A percentile compares a stretch with the other conserved stretches of the same genome.
Evolutionary conservation across 345 rosid genomes (phyloP).

Genomic region (Camelina hispida): DNA sequence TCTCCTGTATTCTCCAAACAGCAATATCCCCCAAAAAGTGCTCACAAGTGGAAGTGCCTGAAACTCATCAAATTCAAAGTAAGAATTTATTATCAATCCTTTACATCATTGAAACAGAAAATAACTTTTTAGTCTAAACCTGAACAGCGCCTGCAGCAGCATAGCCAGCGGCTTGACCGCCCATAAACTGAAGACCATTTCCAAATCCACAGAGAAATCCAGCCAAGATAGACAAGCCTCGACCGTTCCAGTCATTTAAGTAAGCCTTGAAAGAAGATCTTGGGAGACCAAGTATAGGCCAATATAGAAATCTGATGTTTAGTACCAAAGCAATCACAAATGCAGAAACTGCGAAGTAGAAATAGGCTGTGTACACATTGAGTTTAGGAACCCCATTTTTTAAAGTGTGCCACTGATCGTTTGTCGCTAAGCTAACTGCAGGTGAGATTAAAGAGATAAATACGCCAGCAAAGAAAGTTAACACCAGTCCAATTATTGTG

Average conservation of each 20-base stretch:
- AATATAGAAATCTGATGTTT: slow-evolving; percentile 65
- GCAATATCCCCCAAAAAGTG: slow-evolving; percentile 83
- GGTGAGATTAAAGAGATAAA: slow-evolving; percentile 92
- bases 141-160: slow-evolving; percentile 92
- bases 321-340: slow-evolving; percentile 61
- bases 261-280: slow-evolving; percentile 73
- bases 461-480: slow-evolving; percentile 74
- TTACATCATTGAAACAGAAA: background rate
- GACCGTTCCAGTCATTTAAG: slow-evolving; percentile 72
- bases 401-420: slow-evolving; percentile 83
- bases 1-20: slow-evolving; percentile 84
- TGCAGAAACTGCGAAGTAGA: slow-evolving; percentile 76
- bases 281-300: slow-evolving; percentile 62
- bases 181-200: slow-evolving; percentile 86
- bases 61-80: slow-evolving; percentile 29
- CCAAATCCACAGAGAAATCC: slow-evolving; percentile 86
- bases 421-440: slow-evolving; percentile 84
- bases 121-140: slow-evolving; percentile 42
- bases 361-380: slow-evolving; percentile 73
- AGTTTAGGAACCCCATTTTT: slow-evolving; percentile 72
- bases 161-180: slow-evolving; percentile 91
- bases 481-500: slow-evolving; percentile 57
- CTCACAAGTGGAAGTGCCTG: slow-evolving; percentile 95
- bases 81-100: background rate
- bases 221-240: slow-evolving; percentile 84